Evolutionary conservation across 495 filamentous ascomycete genomes (phyloP).

Genomic region (Aspergillus panamensis): DNA sequence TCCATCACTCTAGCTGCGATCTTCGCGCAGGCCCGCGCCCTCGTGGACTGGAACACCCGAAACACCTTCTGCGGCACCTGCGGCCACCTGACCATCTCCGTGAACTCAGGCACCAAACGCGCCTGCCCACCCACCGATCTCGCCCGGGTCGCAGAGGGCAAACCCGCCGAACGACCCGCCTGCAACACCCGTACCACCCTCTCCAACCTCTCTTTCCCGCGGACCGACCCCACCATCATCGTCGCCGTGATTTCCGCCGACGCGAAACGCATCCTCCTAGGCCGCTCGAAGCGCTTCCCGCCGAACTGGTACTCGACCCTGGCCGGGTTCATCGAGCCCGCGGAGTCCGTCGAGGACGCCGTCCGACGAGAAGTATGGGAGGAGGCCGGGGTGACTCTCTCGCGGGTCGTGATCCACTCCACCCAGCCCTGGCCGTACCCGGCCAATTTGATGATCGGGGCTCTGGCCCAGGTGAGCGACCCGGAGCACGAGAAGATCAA

Average conservation of each 20-base stretch:
- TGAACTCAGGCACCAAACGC: conserved; percentile 88
- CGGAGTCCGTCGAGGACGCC: conserved; percentile 90
- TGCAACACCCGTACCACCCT: conserved; percentile 66
- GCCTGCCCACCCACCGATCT: conserved; percentile 81
- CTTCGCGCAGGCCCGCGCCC: conserved; percentile 84
- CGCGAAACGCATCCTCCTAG: conserved; percentile 72
- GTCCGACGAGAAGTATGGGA: conserved; percentile 96
- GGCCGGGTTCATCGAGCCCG: conserved; percentile 93
- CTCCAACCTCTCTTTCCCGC: conserved; percentile 85
- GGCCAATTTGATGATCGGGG: conserved; percentile 91
- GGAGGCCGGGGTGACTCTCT: conserved; percentile 80
- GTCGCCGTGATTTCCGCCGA: conserved; percentile 82
- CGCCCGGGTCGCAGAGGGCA: conserved; percentile 31
- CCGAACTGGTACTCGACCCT: conserved; percentile 83
- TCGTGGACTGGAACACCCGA: conserved; percentile 90
- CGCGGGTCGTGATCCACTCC: conserved; percentile 84
- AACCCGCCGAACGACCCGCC: conserved; percentile 50
- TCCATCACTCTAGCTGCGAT: conserved; percentile 62
- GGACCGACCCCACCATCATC: conserved; percentile 94
- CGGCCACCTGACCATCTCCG: conserved; percentile 76
- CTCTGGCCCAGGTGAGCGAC: conserved; percentile 76
- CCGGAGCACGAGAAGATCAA: conserved; percentile 75
- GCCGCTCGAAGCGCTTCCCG: conserved; percentile 80
- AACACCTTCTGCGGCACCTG: conserved; percentile 91
- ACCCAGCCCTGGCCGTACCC: conserved; percentile 92